These are phyloP conservation scores for Phytophthora podocarpi DNA, from an alignment of 352 stramenopile species.

Conservation along the genomic window DNA sequence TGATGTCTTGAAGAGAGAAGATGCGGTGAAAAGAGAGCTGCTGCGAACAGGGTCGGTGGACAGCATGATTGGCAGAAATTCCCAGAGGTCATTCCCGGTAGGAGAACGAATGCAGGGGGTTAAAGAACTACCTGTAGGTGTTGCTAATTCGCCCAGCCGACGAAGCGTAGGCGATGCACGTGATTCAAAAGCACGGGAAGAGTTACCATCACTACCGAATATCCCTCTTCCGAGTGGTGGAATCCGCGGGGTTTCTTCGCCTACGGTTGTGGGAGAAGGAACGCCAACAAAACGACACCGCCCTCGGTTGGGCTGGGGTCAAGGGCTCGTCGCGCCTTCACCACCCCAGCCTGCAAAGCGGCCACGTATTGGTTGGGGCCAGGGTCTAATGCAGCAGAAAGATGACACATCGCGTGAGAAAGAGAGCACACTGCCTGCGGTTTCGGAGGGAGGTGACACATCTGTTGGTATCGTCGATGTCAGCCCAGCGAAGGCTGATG, in stretches of 20 bases:
- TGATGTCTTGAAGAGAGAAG: conserved; percentile 33
- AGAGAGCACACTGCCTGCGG: conserved; percentile 1
- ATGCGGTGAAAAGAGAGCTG: conserved; percentile 27
- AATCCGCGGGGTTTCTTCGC: conserved; percentile 16
- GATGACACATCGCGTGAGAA: conserved; percentile 13
- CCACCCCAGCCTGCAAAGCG: conserved; percentile 70
- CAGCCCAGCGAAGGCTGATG: conserved; percentile 4
- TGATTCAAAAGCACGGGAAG: conserved; percentile 37
- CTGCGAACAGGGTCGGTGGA: conserved; percentile 30
- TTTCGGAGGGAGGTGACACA: conserved; percentile 8
- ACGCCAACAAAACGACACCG: conserved; percentile 63
- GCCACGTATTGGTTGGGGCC: conserved; percentile 81
- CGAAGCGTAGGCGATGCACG: conserved; percentile 5
- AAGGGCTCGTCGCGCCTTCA: conserved; percentile 76
- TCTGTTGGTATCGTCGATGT: conserved; percentile 1
- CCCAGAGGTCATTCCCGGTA: conserved; percentile 4
- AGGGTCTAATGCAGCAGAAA: conserved; percentile 67
- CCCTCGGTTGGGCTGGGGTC: conserved; percentile 79
- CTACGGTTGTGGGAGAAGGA: conserved; percentile 25
- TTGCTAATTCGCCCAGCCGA: conserved; percentile 19
- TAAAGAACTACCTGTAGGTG: conserved; percentile 26
- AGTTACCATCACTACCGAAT: conserved; percentile 64
- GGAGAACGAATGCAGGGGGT: conserved; percentile 17
- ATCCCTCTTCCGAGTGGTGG: conserved; percentile 55
- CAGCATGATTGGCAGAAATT: conserved; percentile 24